phyloP scores from a whole-genome alignment of 2,329 filamentous ascomycete genomes.

The Trichoderma atroviride region DNA sequence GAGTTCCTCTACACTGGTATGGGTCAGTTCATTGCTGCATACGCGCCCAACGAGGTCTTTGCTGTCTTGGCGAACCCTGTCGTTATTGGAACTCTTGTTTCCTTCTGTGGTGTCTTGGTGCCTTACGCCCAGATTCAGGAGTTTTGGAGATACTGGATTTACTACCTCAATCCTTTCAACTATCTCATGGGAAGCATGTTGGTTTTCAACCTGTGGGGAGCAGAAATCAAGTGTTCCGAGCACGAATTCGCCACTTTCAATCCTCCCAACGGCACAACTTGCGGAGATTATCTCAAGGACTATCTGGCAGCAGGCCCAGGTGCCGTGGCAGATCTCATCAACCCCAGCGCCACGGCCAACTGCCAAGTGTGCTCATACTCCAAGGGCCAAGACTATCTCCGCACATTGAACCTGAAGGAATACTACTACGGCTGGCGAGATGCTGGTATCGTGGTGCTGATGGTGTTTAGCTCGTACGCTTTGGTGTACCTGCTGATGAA shows the following conservation, averaged over 20 bases:
- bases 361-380: conserved; percentile 66
- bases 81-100: conserved; percentile 60
- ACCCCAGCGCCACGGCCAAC: conserved; percentile 57
- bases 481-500: conserved; percentile 52
- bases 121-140: conserved; percentile 62
- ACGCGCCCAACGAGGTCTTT: conserved; percentile 63
- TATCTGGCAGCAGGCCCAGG: conserved; percentile 54
- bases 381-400: conserved; percentile 61
- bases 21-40: conserved; percentile 65
- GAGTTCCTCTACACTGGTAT: conserved; percentile 64
- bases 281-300: conserved; percentile 56
- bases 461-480: conserved; percentile 57
- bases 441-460: conserved; percentile 60
- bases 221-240: conserved; percentile 49
- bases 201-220: conserved; percentile 53
- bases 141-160: conserved; percentile 72
- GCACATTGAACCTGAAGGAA: conserved; percentile 59
- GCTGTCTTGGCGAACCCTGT: conserved; percentile 61
- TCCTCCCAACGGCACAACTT: conserved; percentile 56
- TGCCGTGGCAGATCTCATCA: conserved; percentile 54
- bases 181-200: conserved; percentile 62
- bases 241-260: conserved; percentile 56
- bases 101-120: conserved; percentile 76
- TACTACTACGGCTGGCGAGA: conserved; percentile 70
- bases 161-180: conserved; percentile 63